These are phyloP conservation scores for Nannizzia gypsea DNA, from an alignment of 2,329 filamentous ascomycete species.

Conservation along the genomic window DNA sequence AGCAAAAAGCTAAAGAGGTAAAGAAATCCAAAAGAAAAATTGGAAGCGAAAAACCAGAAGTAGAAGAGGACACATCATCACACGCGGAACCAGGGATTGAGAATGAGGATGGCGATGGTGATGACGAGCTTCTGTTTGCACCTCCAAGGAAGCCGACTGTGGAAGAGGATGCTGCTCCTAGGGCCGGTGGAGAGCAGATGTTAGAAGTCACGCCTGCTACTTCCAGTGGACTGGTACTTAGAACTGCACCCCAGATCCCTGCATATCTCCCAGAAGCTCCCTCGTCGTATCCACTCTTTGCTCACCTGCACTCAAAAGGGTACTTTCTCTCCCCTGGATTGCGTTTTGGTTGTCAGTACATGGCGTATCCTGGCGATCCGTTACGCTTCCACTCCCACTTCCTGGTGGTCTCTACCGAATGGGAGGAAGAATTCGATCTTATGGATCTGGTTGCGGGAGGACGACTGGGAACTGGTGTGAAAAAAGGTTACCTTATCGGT, in stretches of 20 bases:
- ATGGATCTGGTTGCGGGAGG: constrained; percentile 79
- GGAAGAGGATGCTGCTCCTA: constrained; percentile 2
- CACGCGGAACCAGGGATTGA: constrained; percentile 9
- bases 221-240: constrained; percentile 36
- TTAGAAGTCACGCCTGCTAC: constrained; percentile 38
- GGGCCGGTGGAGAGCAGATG: constrained; percentile 2
- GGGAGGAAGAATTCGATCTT: constrained; percentile 75
- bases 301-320: constrained; percentile 62
- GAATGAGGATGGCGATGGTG: background rate
- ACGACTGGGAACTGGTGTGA: constrained; percentile 81
- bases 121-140: constrained; percentile 1
- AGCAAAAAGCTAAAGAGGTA: constrained; percentile 29
- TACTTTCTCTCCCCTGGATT: constrained; percentile 88
- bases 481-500: constrained; percentile 86
- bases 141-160: constrained; percentile 1
- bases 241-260: constrained; percentile 19
- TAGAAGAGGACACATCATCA: constrained; percentile 8
- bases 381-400: constrained; percentile 94
- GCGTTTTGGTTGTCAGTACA: constrained; percentile 87
- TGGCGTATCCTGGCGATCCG: constrained; percentile 89
- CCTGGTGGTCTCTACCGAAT: constrained; percentile 68
- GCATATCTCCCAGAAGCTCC: constrained; percentile 28
- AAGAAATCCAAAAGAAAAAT: constrained; percentile 13
- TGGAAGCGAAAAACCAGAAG: background rate
- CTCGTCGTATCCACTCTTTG: constrained; percentile 61